These are phyloP conservation scores for Atalantia buxifolia DNA, from an alignment of 345 rosid species.

Conservation along the genomic window DNA sequence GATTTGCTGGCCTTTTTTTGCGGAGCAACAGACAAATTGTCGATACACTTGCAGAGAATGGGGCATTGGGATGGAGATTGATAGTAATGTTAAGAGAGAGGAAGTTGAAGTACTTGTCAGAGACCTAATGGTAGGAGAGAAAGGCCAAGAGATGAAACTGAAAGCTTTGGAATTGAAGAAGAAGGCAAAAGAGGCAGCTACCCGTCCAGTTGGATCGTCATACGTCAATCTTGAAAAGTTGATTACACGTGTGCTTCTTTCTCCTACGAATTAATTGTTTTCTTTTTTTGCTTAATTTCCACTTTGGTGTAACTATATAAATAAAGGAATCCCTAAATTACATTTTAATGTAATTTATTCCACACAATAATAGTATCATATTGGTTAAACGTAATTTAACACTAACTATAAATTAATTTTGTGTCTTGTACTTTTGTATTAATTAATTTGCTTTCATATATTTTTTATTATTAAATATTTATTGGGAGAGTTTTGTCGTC, in stretches of 20 bases:
- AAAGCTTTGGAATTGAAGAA: constrained; percentile 44
- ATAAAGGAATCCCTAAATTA: no score
- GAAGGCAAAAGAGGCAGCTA: constrained; percentile 25
- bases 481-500: no score
- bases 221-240: constrained; percentile 28
- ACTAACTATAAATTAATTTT: no score
- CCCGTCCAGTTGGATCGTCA: constrained; percentile 33
- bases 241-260: constrained; percentile 26
- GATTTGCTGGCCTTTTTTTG: constrained; percentile 68
- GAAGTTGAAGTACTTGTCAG: constrained; percentile 45
- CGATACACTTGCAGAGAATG: constrained; percentile 40
- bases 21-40: constrained; percentile 61
- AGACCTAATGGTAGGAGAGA: constrained; percentile 51
- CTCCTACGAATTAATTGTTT: not conserved
- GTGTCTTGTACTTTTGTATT: not conserved
- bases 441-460: not conserved
- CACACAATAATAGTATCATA: no score
- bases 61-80: constrained; percentile 66
- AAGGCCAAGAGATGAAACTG: constrained; percentile 48
- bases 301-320: no score
- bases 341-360: no score
- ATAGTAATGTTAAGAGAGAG: constrained; percentile 48
- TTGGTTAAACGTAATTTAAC: no score
- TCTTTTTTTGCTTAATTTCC: not conserved
- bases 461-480: no score